Evolutionary conservation across 129 eudicot genomes (phyloP), one percentile per base, ranked within the genome.

Genomic region (Ambrosia artemisiifolia): DNA sequence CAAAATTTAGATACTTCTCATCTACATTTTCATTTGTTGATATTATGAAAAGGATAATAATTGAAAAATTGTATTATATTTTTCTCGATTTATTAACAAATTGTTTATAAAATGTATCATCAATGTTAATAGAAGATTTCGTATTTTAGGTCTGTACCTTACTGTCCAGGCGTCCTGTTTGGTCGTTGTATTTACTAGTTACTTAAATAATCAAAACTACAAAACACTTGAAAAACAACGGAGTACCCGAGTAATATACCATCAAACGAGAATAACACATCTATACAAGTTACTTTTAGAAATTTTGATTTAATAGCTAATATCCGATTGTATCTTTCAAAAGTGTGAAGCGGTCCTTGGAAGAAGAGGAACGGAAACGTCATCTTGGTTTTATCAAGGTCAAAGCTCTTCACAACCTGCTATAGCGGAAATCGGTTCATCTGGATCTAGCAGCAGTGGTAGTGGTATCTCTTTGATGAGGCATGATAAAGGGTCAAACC

Each of bases 271-370:
- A 54, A 54, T 54, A 54, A 12, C 14, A 0, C 33, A 19, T 18
- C 13, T 32, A 54, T 46, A 20, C 47, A 63, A 47, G 51, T 40
- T 12, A 74, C 49, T 53, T 49, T 49, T 3, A 20, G 9, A 75
- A 75, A 32, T 11, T 65, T 24, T 9, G 50, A 47, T 46, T 70
- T 70, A 6, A 63, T 14, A n/a, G 16, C 7, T 63, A 73, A 49
- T 48, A 16, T 28, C 51, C 34, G 2, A 51, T 78, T 77, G n/a
- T 50, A 50, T 61, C 54, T 38, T 70, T 11, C 16, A 20, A 71
- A 70, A 78, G 82, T 71, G 82, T 63, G 82, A 78, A 78, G 77
- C 77, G 46, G 82, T 78, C 64, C 77, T 78, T 33, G 82, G 82
- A 50, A 63, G 77, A 71, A 63, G 77, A 77, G 81, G 81, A 54